Base-by-base conservation (phyloP, 2,329 filamentous ascomycete species). In the Exophiala calicioides region DNA sequence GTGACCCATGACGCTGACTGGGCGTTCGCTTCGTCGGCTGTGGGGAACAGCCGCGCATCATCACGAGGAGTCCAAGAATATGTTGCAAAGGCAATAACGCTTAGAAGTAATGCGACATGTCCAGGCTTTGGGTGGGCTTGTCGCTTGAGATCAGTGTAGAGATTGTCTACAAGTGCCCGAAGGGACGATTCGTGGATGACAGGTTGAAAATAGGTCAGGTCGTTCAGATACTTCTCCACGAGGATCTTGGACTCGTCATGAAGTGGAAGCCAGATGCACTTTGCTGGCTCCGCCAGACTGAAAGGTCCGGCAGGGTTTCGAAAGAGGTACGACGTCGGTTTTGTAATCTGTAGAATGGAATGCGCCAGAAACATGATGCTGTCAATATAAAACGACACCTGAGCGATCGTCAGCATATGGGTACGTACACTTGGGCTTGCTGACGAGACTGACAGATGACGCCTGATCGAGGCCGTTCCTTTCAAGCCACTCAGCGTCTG, bases 131-230 rank as follows among this genome's bases (percentile, higher is more conserved):
- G 10, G 15, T 15, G 6, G 5, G 3, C 15, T 19, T 21, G 38
- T 9, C 21, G 16, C 50, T 44, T 44, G 3, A 64, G 32, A 13
- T 53, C 45, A n/a, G 48, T 19, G 43, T 69, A 69, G 4, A 63
- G 44, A 1, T 61, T 52, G 16, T 65, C 58, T 4, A 68, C 32
- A 10, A 61, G 20, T 5, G 44, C 19, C 12, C 55, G 54, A 5
- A 68, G 43, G 0, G 62, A 62, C 2, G 64, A 66, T 4, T 26
- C 38, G 35, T 68, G 65, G 1, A 65, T 47, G 16, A 70, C 57
- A 44, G 69, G 67, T 24, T 68, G 62, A 20, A 68, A 51, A 36
- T 60, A 63, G 6, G 60, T 64, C 18, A 68, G 51, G 10, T 67
- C 57, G 9, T 41, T 29, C 5, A 66, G 38, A 30, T 65, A 69